Evolutionary conservation across 345 rosid species (phyloP).

Genomic region (Combretum micranthum): DNA sequence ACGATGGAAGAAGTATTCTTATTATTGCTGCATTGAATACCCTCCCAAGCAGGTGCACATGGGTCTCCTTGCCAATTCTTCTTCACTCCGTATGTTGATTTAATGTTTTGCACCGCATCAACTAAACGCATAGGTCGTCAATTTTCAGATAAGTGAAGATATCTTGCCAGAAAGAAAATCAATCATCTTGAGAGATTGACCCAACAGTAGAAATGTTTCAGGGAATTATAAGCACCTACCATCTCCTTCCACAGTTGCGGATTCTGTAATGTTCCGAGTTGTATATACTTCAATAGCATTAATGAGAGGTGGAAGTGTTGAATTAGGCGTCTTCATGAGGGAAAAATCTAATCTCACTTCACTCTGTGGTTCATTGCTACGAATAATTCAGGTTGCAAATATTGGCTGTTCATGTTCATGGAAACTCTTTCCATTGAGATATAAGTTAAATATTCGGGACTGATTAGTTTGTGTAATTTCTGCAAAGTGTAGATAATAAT

Average conservation of each 20-base stretch:
- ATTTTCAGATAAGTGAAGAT: neutral
- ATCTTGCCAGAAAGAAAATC: neutral
- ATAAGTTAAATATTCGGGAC: slow-evolving; percentile 15
- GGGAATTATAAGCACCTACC: slow-evolving; percentile 16
- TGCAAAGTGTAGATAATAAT: slow-evolving; percentile 22
- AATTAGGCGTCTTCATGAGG: slow-evolving; percentile 7
- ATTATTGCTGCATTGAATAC: slow-evolving; percentile 23
- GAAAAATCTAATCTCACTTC: slow-evolving; percentile 16
- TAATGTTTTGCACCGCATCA: slow-evolving; percentile 24
- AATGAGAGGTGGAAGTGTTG: slow-evolving; percentile 25
- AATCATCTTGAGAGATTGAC: neutral
- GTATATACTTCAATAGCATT: slow-evolving; percentile 27
- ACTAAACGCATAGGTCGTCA: slow-evolving; percentile 1
- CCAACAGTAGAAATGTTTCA: neutral
- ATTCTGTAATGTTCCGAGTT: slow-evolving; percentile 18
- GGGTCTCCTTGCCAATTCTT: slow-evolving; percentile 44
- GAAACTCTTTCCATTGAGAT: slow-evolving; percentile 13
- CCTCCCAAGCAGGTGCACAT: slow-evolving; percentile 32
- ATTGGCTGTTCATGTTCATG: slow-evolving; percentile 5
- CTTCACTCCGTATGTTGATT: slow-evolving; percentile 14
- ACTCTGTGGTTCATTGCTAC: slow-evolving; percentile 7
- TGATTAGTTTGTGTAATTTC: slow-evolving; percentile 2
- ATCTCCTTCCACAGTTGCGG: slow-evolving; percentile 23
- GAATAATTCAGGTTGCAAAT: slow-evolving; percentile 10
- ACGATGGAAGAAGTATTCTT: slow-evolving; percentile 14